A percentile compares a stretch with the other conserved stretches of the same genome.
Conservation (phyloP, 169 alveolate species). For the Babesia divergens region DNA sequence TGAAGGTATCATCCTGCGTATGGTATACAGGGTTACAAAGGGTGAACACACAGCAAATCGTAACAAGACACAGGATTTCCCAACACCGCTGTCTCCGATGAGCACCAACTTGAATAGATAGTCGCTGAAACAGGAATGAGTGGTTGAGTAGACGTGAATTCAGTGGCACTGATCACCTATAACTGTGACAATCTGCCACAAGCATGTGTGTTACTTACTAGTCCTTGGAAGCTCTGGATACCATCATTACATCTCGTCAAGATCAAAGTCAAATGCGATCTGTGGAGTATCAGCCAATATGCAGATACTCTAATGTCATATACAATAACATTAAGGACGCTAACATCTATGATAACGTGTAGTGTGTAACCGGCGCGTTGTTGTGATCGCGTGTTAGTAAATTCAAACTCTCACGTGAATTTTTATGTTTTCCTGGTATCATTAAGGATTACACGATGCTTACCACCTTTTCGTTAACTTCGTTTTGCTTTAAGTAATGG, state of each 20-base stretch:
- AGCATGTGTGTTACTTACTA: conserved; percentile 43
- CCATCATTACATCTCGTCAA: conserved; percentile 31
- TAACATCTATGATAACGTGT: too few relatives aligned
- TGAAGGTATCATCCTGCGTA: conserved; percentile 78
- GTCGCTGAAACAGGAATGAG: conserved; percentile 83
- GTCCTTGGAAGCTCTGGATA: conserved; percentile 53
- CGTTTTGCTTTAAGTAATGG: too few relatives aligned
- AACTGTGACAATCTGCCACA: too few relatives aligned
- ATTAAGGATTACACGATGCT: too few relatives aligned
- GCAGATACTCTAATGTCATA: not conserved
- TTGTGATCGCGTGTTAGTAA: too few relatives aligned
- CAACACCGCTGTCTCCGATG: conserved; percentile 98
- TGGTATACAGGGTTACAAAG: not conserved
- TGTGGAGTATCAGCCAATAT: not conserved
- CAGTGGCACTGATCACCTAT: too few relatives aligned
- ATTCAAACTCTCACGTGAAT: too few relatives aligned
- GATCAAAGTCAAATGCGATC: not conserved
- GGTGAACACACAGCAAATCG: conserved; percentile 86
- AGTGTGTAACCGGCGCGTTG: too few relatives aligned
- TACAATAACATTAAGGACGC: not conserved
- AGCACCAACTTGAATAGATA: conserved; percentile 94
- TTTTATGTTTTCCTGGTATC: too few relatives aligned
- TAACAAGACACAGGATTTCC: conserved; percentile 93
- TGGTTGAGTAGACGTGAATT: too few relatives aligned
- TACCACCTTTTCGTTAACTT: too few relatives aligned